Evolutionary conservation across 2,329 filamentous ascomycete species (phyloP).

Genomic region (Fusarium udum): DNA sequence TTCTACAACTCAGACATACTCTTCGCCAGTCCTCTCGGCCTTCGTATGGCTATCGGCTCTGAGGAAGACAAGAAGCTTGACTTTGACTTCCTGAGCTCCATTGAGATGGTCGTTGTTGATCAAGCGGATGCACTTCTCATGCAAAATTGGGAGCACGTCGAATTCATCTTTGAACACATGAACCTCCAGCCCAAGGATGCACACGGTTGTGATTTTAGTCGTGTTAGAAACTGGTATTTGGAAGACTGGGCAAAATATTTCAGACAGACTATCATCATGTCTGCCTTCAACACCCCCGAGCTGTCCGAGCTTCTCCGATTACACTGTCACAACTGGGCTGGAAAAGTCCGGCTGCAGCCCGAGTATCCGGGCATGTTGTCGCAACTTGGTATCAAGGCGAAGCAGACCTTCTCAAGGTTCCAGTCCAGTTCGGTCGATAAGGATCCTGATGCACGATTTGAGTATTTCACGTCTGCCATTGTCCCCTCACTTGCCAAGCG

Average conservation of each 20-base stretch:
- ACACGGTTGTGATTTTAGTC: constrained; percentile 92
- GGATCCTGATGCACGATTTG: constrained; percentile 90
- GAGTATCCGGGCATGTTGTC: constrained; percentile 78
- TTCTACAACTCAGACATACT: constrained; percentile 98
- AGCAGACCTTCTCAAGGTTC: constrained; percentile 91
- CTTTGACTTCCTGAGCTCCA: constrained; percentile 90
- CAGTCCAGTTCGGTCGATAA: constrained; percentile 73
- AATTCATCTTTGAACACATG: constrained; percentile 89
- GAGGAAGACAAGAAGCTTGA: constrained; percentile 74
- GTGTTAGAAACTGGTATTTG: constrained; percentile 92
- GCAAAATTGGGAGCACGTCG: constrained; percentile 98
- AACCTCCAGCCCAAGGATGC: constrained; percentile 90
- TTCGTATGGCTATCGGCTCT: constrained; percentile 89
- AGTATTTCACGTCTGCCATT: constrained; percentile 86
- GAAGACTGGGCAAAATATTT: constrained; percentile 82
- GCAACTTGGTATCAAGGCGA: constrained; percentile 74
- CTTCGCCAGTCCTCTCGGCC: constrained; percentile 86
- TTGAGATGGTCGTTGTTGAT: constrained; percentile 90
- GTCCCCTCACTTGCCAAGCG: constrained; percentile 78
- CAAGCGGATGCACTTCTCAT: constrained; percentile 93
- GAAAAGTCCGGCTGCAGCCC: constrained; percentile 77
- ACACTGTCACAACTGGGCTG: constrained; percentile 82
- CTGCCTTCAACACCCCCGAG: constrained; percentile 88
- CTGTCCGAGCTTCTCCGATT: constrained; percentile 81
- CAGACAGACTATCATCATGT: constrained; percentile 85